Evolutionary conservation across 2,329 filamentous ascomycete genomes (phyloP).

Genomic region (Fonsecaea pedrosoi): DNA sequence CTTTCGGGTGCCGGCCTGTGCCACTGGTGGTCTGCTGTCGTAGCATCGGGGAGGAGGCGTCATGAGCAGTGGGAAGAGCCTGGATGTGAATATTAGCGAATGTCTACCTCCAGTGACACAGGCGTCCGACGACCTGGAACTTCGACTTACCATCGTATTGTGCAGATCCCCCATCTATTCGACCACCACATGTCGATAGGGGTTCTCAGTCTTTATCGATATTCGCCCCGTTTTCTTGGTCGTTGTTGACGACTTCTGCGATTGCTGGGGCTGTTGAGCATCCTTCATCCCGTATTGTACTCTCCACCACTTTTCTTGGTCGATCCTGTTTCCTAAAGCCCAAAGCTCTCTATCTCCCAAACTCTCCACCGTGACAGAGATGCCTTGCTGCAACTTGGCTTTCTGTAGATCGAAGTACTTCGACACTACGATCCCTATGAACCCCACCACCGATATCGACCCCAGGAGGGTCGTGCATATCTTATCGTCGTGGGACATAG

Average conservation of each 20-base stretch:
- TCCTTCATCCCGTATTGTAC: neutral
- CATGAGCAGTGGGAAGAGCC: neutral
- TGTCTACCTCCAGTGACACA: neutral
- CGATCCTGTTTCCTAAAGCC: neutral
- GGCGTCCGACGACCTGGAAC: neutral
- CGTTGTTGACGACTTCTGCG: neutral
- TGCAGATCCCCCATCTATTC: neutral
- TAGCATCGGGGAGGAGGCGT: neutral
- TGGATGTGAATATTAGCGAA: neutral
- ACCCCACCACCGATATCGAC: neutral
- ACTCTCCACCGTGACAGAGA: slow-evolving; percentile 1
- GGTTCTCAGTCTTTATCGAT: neutral
- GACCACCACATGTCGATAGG: neutral
- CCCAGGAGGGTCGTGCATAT: neutral
- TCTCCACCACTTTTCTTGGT: neutral
- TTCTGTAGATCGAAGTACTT: neutral
- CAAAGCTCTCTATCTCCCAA: neutral
- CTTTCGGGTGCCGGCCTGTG: too few species aligned
- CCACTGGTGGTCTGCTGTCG: too few species aligned
- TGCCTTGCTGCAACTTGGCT: neutral
- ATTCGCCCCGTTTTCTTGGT: neutral
- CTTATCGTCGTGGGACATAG: neutral
- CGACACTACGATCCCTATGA: neutral
- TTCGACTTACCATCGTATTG: neutral
- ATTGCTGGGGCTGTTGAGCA: neutral